These are phyloP conservation scores for Psilocybe sp. DNA, from an alignment of 768 basidiomycete species.

Conservation along the genomic window DNA sequence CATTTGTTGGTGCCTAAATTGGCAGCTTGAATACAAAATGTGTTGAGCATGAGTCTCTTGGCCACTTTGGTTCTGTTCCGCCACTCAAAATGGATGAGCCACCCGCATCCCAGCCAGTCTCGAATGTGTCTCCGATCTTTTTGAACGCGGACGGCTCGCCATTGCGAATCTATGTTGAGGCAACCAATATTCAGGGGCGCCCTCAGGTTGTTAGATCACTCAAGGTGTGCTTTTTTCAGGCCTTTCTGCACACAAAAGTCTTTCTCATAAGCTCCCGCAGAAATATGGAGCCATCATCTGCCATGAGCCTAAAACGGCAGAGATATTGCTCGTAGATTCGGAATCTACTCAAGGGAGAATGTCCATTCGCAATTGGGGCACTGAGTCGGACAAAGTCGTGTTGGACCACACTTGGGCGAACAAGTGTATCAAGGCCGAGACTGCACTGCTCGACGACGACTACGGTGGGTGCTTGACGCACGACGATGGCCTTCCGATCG, in stretches of 20 bases:
- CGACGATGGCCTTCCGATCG: conserved; percentile 38
- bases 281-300: conserved; percentile 53
- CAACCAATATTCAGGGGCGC: conserved; percentile 45
- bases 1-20: no score
- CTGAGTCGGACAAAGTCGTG: conserved; percentile 49
- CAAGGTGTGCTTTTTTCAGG: conserved; percentile 32
- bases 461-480: conserved; percentile 49
- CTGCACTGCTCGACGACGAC: conserved; percentile 44
- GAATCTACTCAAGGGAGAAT: conserved; percentile 47
- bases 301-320: conserved; percentile 47
- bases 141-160: conserved; percentile 36
- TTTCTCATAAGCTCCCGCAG: conserved; percentile 28
- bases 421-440: conserved; percentile 39
- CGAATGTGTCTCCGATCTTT: conserved; percentile 25
- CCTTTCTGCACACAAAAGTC: neutral
- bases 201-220: conserved; percentile 50
- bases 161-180: conserved; percentile 55
- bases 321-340: conserved; percentile 59
- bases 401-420: conserved; percentile 54
- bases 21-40: neutral
- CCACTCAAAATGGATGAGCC: conserved; percentile 4
- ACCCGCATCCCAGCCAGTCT: conserved; percentile 11
- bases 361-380: conserved; percentile 58
- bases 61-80: neutral
- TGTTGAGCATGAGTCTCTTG: neutral